These are phyloP conservation scores for Elasticomyces elasticus DNA, from an alignment of 495 filamentous ascomycete species.

Conservation along the genomic window DNA sequence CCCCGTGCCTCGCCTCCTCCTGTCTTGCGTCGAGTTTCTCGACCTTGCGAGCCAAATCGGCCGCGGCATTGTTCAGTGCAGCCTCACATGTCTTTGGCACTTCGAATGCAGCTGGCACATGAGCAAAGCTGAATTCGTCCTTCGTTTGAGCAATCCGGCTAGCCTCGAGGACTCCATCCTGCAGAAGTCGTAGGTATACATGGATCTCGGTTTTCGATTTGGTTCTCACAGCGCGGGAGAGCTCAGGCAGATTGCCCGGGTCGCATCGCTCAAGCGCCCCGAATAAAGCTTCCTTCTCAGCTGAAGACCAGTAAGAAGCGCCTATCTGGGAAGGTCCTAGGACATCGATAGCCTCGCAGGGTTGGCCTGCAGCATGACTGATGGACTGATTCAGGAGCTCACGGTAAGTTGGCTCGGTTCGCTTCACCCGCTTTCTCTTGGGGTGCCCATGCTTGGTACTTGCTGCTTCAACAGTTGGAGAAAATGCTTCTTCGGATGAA, in stretches of 20 bases:
- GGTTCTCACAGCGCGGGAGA: slow-evolving; percentile 54
- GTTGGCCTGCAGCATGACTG: background rate
- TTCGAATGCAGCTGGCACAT: slow-evolving; percentile 65
- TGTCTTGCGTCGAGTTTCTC: slow-evolving; percentile 43
- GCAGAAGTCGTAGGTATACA: slow-evolving; percentile 54
- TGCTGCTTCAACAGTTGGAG: background rate
- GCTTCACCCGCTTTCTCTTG: background rate
- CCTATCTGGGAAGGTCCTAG: slow-evolving; percentile 48
- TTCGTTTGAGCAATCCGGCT: slow-evolving; percentile 12
- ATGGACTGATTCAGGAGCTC: slow-evolving; percentile 3
- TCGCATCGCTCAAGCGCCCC: slow-evolving; percentile 52
- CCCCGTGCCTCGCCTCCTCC: slow-evolving; percentile 47
- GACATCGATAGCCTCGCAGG: slow-evolving; percentile 5
- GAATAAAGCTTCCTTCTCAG: slow-evolving; percentile 65
- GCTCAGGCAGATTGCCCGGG: slow-evolving; percentile 45
- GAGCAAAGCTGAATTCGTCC: slow-evolving; percentile 24
- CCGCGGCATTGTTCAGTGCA: slow-evolving; percentile 59
- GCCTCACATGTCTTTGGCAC: slow-evolving; percentile 53
- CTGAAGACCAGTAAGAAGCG: slow-evolving; percentile 52
- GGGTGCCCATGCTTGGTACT: background rate
- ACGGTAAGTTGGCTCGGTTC: no score
- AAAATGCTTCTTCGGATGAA: background rate
- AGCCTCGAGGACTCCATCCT: slow-evolving; percentile 37
- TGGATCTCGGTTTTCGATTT: slow-evolving; percentile 68
- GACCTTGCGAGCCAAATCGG: slow-evolving; percentile 48